Conservation (phyloP, 176 grass and related monocot species). For the Aegilops umbellulata region DNA sequence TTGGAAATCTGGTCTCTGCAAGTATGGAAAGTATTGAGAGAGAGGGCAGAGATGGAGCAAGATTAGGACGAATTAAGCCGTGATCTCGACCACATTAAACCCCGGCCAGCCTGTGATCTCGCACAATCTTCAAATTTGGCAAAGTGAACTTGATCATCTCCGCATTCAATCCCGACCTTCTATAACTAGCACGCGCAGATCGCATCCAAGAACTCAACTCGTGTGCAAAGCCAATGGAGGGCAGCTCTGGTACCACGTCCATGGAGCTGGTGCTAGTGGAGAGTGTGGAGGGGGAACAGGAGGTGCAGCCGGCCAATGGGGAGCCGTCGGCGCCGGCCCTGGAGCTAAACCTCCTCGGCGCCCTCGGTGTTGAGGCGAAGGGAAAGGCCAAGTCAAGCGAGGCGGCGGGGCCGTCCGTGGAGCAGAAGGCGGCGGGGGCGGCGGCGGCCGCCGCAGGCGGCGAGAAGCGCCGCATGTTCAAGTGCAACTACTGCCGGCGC, state of each 20-base stretch:
- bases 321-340: neutral
- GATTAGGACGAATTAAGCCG: constrained; percentile 20
- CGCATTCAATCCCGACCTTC: neutral
- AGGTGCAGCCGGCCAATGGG: neutral
- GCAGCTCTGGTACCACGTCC: constrained; percentile 5
- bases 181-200: constrained; percentile 34
- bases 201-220: constrained; percentile 9
- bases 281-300: neutral
- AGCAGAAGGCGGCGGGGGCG: neutral
- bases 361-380: neutral
- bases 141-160: constrained; percentile 40
- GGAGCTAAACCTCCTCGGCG: neutral
- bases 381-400: neutral
- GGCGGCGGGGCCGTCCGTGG: neutral
- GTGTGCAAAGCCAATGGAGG: constrained; percentile 24
- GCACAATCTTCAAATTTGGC: constrained; percentile 27
- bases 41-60: neutral
- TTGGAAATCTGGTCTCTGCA: constrained; percentile 11
- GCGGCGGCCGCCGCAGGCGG: neutral
- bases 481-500: constrained; percentile 85
- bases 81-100: constrained; percentile 39
- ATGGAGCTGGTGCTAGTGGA: neutral
- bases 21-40: constrained; percentile 24
- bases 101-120: constrained; percentile 23
- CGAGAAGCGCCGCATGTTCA: constrained; percentile 51